Percentiles rank a stretch among this genome's conserved stretches.
phyloP scores from a whole-genome alignment of 305 asterid species.

The Fraxinus platypoda region DNA sequence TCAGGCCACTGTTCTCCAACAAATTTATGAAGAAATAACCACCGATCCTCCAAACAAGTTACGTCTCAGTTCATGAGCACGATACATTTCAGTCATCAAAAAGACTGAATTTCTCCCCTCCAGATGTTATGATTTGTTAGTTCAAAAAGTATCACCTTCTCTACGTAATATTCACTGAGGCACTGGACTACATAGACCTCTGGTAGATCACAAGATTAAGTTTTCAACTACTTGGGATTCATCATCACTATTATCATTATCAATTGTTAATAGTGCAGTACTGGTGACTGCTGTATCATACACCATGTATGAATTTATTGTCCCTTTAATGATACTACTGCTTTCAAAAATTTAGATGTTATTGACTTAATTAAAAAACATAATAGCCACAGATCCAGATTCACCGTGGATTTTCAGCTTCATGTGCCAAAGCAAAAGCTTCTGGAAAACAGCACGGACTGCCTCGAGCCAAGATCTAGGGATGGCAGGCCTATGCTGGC shows the following conservation, averaged over 20 bases:
- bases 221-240: not conserved
- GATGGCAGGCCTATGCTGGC: slow-evolving; percentile 36
- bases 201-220: not conserved
- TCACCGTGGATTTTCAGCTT: slow-evolving; percentile 39
- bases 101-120: not conserved
- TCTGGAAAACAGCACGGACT: slow-evolving; percentile 36
- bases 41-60: not conserved
- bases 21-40: not conserved
- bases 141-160: not conserved
- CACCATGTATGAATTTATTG: not conserved
- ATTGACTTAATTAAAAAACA: slow-evolving; percentile 15
- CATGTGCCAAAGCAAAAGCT: slow-evolving; percentile 47
- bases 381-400: slow-evolving; percentile 26
- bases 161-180: not conserved
- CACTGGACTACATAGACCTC: not conserved
- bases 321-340: not conserved
- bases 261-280: not conserved
- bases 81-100: not conserved
- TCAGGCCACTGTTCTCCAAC: not conserved
- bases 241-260: not conserved
- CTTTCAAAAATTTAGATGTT: not conserved
- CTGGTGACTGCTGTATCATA: not conserved
- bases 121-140: not conserved
- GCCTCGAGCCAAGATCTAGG: slow-evolving; percentile 33
- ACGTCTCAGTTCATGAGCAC: not conserved